Conservation (phyloP, 352 stramenopile genomes). For the Globisporangium viniferum region DNA sequence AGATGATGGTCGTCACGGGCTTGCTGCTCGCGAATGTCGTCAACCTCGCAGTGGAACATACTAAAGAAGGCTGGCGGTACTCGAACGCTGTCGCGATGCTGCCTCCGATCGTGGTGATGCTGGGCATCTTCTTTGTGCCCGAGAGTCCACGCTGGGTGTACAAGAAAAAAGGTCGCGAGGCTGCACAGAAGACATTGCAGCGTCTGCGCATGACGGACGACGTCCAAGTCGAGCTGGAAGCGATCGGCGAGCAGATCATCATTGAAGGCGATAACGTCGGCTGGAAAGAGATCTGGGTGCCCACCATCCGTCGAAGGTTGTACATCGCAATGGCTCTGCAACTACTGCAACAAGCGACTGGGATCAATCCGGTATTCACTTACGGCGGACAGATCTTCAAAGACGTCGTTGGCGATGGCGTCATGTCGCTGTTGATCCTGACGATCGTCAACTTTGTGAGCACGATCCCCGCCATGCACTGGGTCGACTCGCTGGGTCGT, state of each 20-base stretch:
- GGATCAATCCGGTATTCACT: conserved; percentile 37
- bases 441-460: conserved; percentile 36
- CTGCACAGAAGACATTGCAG: conserved; percentile 26
- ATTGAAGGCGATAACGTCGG: conserved; percentile 21
- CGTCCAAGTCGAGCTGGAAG: conserved; percentile 32
- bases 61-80: conserved; percentile 29
- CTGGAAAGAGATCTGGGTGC: conserved; percentile 34
- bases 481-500: conserved; percentile 38
- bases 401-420: conserved; percentile 30
- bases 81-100: conserved; percentile 29
- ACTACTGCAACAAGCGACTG: conserved; percentile 41
- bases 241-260: conserved; percentile 43
- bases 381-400: conserved; percentile 43
- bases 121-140: conserved; percentile 41
- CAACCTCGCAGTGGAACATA: conserved; percentile 27
- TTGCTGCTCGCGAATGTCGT: conserved; percentile 39
- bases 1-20: conserved; percentile 40
- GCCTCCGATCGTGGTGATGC: conserved; percentile 35
- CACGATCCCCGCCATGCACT: conserved; percentile 38
- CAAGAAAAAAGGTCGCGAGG: conserved; percentile 32
- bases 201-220: conserved; percentile 27
- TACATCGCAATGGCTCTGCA: conserved; percentile 36
- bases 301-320: conserved; percentile 20
- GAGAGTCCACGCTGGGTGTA: conserved; percentile 54
- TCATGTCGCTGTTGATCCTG: conserved; percentile 32